Evolutionary conservation across 225 moss, liverwort and hornwort species (phyloP), one percentile per base, ranked within the genome.

Genomic region (Bryoerythrophyllum caledonicum): DNA sequence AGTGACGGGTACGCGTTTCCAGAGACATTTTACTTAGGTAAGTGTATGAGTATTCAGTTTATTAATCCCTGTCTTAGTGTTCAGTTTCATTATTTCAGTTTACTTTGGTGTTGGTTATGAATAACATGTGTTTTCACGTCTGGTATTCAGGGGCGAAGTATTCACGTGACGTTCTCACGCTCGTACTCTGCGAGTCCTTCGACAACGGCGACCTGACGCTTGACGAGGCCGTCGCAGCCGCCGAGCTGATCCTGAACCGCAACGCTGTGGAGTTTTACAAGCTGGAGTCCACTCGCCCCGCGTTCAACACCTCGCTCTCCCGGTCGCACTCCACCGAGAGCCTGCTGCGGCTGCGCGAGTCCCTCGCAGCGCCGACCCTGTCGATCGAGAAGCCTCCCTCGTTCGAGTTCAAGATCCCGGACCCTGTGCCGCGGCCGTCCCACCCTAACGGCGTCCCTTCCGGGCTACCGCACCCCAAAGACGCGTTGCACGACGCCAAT

Each of bases 1-100:
- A 93, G 86, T 68, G 93, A 93, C 59, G 93, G 86, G 21, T 88
- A 80, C 80, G 93, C 85, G 59, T 93, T 93, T 72, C 91, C 93
- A 38, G 93, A 93, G 83, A 88, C 90, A 2, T 88, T 82, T 76
- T 93, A 81, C 76, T 74, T 93, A 73, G 93, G 92, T 93, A 74
- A 62, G 84, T 51, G 55, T 30, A 74, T 66, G 27, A 16, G 28
- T 24, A 59, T 61, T 32, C n/a, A 60, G 49, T 48, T 65, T 60
- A 7, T 67, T 7, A 21, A 20, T 43, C 2, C n/a, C 44, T 13
- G 44, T 38, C 63, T 66, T 44, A 16, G 28, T 23, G 46, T 68
- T 30, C 13, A 48, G 59, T n/a, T 46, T 65, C 30, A 43, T 57
- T 23, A 5, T 15, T 49, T 51, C 51, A 17, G 7, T 38, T 74